phyloP scores from a whole-genome alignment of 805 yeast genomes.

The Candida nonsorbophila region DNA sequence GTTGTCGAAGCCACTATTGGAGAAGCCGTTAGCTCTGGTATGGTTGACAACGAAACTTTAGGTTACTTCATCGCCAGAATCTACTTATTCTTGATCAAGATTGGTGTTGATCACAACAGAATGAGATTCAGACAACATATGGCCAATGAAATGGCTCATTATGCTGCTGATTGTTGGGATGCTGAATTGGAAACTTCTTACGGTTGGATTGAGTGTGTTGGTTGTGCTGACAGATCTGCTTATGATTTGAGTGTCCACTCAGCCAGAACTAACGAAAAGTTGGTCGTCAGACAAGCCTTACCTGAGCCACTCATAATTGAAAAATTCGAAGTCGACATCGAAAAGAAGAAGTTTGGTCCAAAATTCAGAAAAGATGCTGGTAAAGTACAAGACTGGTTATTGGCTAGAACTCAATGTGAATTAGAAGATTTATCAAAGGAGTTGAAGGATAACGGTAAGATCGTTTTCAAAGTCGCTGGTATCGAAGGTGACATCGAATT shows the following conservation, averaged over 20 bases:
- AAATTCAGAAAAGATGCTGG: constrained; percentile 97
- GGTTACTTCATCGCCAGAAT: constrained; percentile 97
- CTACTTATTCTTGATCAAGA: constrained; percentile 72
- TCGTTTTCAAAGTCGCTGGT: constrained; percentile 64
- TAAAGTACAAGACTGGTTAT: constrained; percentile 76
- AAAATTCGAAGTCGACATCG: constrained; percentile 76
- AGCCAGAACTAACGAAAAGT: constrained; percentile 89
- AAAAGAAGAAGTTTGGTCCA: constrained; percentile 96
- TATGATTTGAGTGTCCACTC: constrained; percentile 95
- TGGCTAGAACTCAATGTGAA: constrained; percentile 75
- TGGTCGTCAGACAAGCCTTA: constrained; percentile 88
- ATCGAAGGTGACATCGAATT: constrained; percentile 62
- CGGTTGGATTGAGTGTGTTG: constrained; percentile 99
- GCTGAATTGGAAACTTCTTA: constrained; percentile 93
- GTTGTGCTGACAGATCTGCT: constrained; percentile 99
- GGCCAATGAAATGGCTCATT: constrained; percentile 99
- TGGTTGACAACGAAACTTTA: constrained; percentile 94
- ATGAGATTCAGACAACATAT: constrained; percentile 97
- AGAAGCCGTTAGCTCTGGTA: constrained; percentile 80
- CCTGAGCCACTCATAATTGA: constrained; percentile 82
- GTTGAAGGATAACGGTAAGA: constrained; percentile 55
- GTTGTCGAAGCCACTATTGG: constrained; percentile 67
- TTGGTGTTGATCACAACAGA: constrained; percentile 82
- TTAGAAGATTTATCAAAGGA: constrained; percentile 71
- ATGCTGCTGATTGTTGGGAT: constrained; percentile 99